Evolutionary conservation across 2,329 filamentous ascomycete species (phyloP).

Genomic region (Scedosporium aurantiacum): DNA sequence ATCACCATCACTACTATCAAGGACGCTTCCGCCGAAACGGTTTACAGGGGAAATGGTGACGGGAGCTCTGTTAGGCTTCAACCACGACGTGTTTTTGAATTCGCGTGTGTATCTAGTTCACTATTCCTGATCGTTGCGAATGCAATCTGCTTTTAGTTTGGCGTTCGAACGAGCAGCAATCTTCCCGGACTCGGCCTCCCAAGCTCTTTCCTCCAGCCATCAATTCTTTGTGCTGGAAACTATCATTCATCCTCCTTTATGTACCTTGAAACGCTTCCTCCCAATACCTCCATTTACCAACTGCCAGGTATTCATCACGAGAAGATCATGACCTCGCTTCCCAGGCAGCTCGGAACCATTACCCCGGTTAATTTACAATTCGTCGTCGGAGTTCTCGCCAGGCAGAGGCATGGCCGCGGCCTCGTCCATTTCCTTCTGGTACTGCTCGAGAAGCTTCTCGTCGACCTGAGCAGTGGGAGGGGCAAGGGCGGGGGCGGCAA

Average conservation of each 20-base stretch:
- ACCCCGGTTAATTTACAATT: slow-evolving; percentile 35
- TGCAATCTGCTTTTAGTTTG: neutral
- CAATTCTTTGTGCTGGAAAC: neutral
- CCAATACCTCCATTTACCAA: neutral
- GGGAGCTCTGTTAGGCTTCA: neutral
- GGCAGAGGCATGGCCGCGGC: slow-evolving; percentile 79
- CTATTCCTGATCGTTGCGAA: neutral
- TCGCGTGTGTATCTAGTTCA: neutral
- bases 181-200: neutral
- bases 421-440: slow-evolving; percentile 77
- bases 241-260: neutral
- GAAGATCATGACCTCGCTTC: slow-evolving; percentile 8
- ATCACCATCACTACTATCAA: neutral
- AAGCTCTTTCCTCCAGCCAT: neutral
- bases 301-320: slow-evolving; percentile 8
- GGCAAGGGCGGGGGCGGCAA: slow-evolving; percentile 87
- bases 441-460: slow-evolving; percentile 66
- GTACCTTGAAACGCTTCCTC: neutral
- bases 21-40: neutral
- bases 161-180: neutral
- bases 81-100: neutral
- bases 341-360: slow-evolving; percentile 7
- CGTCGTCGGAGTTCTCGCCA: slow-evolving; percentile 78
- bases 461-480: slow-evolving; percentile 89
- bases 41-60: neutral